These are phyloP conservation scores for Orobanche coerulescens DNA, from an alignment of 257 asterid species.

Conservation along the genomic window DNA sequence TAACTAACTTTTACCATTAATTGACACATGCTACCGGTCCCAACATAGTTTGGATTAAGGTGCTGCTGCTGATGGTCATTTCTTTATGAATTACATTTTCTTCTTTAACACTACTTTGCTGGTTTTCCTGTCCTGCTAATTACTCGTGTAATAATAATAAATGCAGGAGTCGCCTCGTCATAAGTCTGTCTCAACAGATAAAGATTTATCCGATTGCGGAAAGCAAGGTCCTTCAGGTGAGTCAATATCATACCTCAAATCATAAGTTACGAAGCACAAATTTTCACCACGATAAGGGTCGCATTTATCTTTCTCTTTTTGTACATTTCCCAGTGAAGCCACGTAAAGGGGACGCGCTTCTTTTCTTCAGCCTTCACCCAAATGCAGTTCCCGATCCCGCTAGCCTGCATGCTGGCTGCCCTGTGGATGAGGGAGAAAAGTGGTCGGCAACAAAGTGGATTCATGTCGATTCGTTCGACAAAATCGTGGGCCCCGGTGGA, in stretches of 20 bases:
- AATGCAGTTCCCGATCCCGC: slow-evolving; percentile 63
- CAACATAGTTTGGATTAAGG: too few species aligned
- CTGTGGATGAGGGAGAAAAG: slow-evolving; percentile 88
- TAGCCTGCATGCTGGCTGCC: slow-evolving; percentile 96
- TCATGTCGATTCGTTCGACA: slow-evolving; percentile 78
- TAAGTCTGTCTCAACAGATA: slow-evolving; percentile 50
- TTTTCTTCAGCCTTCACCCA: slow-evolving; percentile 74
- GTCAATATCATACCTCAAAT: slow-evolving; percentile 17
- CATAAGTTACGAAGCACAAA: not conserved
- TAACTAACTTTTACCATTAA: too few species aligned
- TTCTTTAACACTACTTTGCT: too few species aligned
- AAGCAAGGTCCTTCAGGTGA: slow-evolving; percentile 84
- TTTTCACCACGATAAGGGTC: not conserved
- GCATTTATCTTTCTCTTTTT: not conserved
- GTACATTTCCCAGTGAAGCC: slow-evolving; percentile 57
- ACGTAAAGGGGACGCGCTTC: slow-evolving; percentile 89
- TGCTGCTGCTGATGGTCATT: too few species aligned
- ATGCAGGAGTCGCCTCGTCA: slow-evolving; percentile 66
- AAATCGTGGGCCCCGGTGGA: slow-evolving; percentile 39
- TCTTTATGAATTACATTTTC: not conserved
- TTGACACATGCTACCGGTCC: too few species aligned
- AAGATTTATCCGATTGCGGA: slow-evolving; percentile 75
- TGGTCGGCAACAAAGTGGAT: slow-evolving; percentile 99
- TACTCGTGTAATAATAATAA: slow-evolving; percentile 13
- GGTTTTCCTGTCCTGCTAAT: too few species aligned